A percentile compares a stretch with the other conserved stretches of the same genome.
Evolutionary conservation across 768 basidiomycete species (phyloP).

Genomic region (Dentipellis sp.): DNA sequence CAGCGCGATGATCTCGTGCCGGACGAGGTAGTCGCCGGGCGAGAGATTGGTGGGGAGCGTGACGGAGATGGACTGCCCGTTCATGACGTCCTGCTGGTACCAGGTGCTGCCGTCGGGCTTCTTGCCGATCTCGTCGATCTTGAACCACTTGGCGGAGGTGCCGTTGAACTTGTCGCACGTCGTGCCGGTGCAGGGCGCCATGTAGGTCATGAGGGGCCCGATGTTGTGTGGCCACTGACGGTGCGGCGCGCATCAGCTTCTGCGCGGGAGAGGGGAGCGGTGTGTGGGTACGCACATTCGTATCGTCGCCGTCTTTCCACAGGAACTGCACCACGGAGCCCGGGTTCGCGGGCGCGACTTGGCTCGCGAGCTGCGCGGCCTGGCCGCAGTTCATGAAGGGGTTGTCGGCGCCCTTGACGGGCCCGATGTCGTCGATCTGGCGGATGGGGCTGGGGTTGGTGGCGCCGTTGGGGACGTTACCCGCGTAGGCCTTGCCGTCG

Average conservation of each 20-base stretch:
- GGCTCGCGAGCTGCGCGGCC: conserved; percentile 35
- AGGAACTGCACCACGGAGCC: conserved; percentile 41
- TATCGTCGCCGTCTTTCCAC: conserved; percentile 18
- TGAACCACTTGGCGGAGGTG: conserved; percentile 63
- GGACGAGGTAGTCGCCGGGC: conserved; percentile 65
- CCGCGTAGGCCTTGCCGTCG: conserved; percentile 9
- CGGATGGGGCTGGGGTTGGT: conserved; percentile 24
- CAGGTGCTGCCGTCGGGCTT: not conserved
- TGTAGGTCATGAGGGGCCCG: conserved; percentile 69
- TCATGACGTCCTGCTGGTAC: not conserved
- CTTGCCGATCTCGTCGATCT: conserved; percentile 29
- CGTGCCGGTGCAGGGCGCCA: conserved; percentile 46
- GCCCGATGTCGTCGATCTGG: conserved; percentile 28
- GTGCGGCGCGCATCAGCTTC: conserved; percentile 14
- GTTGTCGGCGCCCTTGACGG: conserved; percentile 43
- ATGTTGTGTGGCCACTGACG: conserved; percentile 52
- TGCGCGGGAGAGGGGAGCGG: not conserved
- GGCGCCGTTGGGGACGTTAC: conserved; percentile 7
- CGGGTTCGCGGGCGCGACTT: conserved; percentile 47
- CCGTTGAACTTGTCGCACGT: conserved; percentile 54
- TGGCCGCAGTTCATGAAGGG: conserved; percentile 48
- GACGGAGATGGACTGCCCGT: conserved; percentile 17
- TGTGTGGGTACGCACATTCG: conserved; percentile 16
- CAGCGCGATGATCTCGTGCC: conserved; percentile 74
- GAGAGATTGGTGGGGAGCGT: conserved; percentile 37